Percentiles rank a stretch among this genome's conserved stretches.
These are phyloP conservation scores for Botryotinia narcissicola DNA, from an alignment of 2,329 filamentous ascomycete species.

Conservation along the genomic window DNA sequence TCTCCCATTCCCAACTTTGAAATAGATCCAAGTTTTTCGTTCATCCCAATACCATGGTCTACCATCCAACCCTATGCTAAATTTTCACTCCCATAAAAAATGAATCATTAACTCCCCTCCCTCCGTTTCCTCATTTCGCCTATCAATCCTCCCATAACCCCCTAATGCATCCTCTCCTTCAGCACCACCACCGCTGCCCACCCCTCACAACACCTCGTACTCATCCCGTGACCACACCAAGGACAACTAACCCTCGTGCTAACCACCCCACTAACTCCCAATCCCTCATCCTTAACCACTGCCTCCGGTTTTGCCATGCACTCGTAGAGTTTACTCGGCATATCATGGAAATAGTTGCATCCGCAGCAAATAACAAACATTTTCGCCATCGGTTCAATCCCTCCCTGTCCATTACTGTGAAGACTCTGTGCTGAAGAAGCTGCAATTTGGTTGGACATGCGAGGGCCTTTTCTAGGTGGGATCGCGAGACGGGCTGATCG, in stretches of 20 bases:
- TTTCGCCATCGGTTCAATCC: conserved; percentile 48
- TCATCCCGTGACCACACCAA: conserved; percentile 72
- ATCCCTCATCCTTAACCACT: conserved; percentile 50
- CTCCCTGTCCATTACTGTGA: conserved; percentile 6
- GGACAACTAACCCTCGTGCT: conserved; percentile 65
- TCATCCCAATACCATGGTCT: not conserved
- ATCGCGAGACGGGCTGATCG: conserved; percentile 29
- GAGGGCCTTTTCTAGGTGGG: not conserved
- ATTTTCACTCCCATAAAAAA: conserved; percentile 2
- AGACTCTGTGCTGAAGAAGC: conserved; percentile 4
- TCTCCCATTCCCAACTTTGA: not conserved
- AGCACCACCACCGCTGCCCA: conserved; percentile 66
- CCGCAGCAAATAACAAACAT: conserved; percentile 64
- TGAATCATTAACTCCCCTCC: not conserved
- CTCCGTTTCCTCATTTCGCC: no score
- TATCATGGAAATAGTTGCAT: conserved; percentile 64
- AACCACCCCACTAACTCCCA: conserved; percentile 55
- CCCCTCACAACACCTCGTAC: conserved; percentile 64
- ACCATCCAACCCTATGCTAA: not conserved
- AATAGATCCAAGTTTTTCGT: not conserved
- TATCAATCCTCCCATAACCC: not conserved
- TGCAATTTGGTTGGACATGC: not conserved
- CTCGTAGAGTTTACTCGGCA: conserved; percentile 63
- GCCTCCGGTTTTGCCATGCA: conserved; percentile 60
- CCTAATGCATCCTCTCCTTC: conserved; percentile 57